Evolutionary conservation across 495 filamentous ascomycete genomes (phyloP).

Genomic region (Hypoxylon intermedium): DNA sequence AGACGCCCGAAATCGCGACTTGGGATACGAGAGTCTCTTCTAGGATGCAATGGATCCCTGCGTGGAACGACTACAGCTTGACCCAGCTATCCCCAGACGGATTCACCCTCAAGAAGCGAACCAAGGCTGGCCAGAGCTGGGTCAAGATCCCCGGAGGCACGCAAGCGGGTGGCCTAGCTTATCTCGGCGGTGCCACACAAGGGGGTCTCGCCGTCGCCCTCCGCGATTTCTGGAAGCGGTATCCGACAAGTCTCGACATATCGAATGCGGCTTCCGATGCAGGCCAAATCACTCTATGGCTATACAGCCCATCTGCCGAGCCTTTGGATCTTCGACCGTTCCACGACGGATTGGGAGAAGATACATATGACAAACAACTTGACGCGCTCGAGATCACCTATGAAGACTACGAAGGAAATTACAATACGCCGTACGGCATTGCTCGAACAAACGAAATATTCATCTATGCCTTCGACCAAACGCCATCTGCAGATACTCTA

Average conservation of each 20-base stretch:
- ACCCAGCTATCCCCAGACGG: conserved; percentile 57
- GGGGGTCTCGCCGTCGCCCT: conserved; percentile 58
- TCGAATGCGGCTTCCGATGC: conserved; percentile 46
- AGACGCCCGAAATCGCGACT: conserved; percentile 39
- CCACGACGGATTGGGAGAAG: conserved; percentile 56
- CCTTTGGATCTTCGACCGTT: conserved; percentile 57
- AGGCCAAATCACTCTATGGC: conserved; percentile 55
- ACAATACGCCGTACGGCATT: conserved; percentile 56
- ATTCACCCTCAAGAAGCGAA: conserved; percentile 59
- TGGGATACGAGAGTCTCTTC: conserved; percentile 49
- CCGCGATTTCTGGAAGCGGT: conserved; percentile 60
- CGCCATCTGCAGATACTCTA: conserved; percentile 47
- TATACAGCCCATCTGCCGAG: conserved; percentile 56
- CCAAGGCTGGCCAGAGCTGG: conserved; percentile 56
- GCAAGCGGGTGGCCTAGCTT: conserved; percentile 53
- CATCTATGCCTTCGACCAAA: conserved; percentile 50
- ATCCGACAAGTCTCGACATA: conserved; percentile 57
- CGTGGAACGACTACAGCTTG: conserved; percentile 57
- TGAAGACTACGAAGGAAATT: conserved; percentile 58
- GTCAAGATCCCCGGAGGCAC: conserved; percentile 57
- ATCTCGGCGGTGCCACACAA: conserved; percentile 53
- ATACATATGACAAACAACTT: conserved; percentile 56
- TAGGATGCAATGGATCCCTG: conserved; percentile 53
- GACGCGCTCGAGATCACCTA: conserved; percentile 63
- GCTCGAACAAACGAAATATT: conserved; percentile 56